Conservation (phyloP, 352 stramenopile genomes). For the Phytopythium boreale region DNA sequence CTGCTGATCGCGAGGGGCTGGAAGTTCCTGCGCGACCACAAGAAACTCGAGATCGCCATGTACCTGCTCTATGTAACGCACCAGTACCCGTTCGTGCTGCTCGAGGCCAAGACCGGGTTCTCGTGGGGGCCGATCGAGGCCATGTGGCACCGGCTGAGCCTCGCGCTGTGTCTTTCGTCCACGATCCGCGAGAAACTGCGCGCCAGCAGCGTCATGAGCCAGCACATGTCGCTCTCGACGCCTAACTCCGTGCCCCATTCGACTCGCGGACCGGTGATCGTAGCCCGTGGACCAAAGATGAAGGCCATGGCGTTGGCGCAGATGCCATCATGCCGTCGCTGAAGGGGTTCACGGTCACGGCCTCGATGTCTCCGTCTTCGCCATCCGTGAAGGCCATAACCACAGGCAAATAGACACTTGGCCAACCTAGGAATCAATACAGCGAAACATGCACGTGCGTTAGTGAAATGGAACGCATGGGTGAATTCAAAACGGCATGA, state of each 20-base stretch:
- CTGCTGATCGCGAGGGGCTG: slow-evolving; percentile 15
- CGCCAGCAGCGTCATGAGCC: background rate
- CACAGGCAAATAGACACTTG: background rate
- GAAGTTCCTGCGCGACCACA: background rate
- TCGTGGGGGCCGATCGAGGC: slow-evolving; percentile 28
- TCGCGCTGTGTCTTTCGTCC: slow-evolving; percentile 15
- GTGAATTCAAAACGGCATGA: too few relatives aligned
- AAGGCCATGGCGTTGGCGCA: background rate
- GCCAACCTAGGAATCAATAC: background rate
- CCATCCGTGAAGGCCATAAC: background rate
- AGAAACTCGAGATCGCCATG: slow-evolving; percentile 15
- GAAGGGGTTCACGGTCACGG: background rate
- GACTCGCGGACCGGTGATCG: background rate
- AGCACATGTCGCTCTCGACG: background rate
- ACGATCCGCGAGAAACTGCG: slow-evolving; percentile 3
- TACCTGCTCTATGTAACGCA: slow-evolving; percentile 25
- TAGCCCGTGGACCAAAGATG: background rate
- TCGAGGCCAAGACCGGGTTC: slow-evolving; percentile 15
- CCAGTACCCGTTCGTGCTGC: slow-evolving; percentile 30
- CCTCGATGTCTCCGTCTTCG: background rate
- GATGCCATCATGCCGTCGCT: background rate
- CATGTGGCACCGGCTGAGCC: slow-evolving; percentile 22
- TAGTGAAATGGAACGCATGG: too few relatives aligned
- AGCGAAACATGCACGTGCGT: too few relatives aligned
- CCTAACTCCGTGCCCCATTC: background rate